Evolutionary conservation across 2,329 filamentous ascomycete species (phyloP).

Genomic region (Leptographium procerum): DNA sequence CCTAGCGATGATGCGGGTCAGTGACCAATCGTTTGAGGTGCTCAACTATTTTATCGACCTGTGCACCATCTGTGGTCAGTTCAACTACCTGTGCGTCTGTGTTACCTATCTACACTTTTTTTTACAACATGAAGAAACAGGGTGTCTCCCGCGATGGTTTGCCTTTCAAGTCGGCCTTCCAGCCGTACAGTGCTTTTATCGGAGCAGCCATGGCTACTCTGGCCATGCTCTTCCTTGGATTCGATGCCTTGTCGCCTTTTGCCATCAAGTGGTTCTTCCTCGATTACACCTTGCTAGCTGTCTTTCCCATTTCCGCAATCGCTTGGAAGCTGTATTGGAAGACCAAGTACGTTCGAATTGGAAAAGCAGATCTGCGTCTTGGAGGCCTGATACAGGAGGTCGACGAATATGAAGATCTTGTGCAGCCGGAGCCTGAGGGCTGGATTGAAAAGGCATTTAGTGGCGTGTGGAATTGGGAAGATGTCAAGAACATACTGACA

Average conservation of each 20-base stretch:
- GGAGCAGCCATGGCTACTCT: slow-evolving; percentile 6
- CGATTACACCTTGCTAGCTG: slow-evolving; percentile 2
- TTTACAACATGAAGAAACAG: slow-evolving; percentile 42
- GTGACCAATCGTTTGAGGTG: slow-evolving; percentile 40
- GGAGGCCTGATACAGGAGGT: slow-evolving; percentile 12
- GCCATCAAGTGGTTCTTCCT: slow-evolving; percentile 5
- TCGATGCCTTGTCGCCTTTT: not conserved
- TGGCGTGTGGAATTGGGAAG: slow-evolving; percentile 1
- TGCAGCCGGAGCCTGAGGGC: not conserved
- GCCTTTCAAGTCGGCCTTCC: slow-evolving; percentile 39
- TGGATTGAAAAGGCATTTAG: slow-evolving; percentile 1
- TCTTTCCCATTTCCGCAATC: not conserved
- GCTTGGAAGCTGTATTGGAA: not conserved
- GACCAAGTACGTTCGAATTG: slow-evolving; percentile 5
- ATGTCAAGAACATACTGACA: not conserved
- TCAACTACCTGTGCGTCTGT: slow-evolving; percentile 44
- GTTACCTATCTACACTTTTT: slow-evolving; percentile 48
- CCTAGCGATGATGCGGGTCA: slow-evolving; percentile 51
- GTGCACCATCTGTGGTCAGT: slow-evolving; percentile 47
- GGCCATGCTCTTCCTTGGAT: slow-evolving; percentile 1
- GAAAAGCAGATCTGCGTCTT: slow-evolving; percentile 10
- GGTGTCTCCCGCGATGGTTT: slow-evolving; percentile 39
- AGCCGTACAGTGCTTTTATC: slow-evolving; percentile 9
- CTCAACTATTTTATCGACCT: slow-evolving; percentile 50
- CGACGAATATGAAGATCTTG: slow-evolving; percentile 25